Evolutionary conservation across 2,329 filamentous ascomycete species (phyloP), one percentile per base, ranked within the genome.

Genomic region (Calonectria honghensis): DNA sequence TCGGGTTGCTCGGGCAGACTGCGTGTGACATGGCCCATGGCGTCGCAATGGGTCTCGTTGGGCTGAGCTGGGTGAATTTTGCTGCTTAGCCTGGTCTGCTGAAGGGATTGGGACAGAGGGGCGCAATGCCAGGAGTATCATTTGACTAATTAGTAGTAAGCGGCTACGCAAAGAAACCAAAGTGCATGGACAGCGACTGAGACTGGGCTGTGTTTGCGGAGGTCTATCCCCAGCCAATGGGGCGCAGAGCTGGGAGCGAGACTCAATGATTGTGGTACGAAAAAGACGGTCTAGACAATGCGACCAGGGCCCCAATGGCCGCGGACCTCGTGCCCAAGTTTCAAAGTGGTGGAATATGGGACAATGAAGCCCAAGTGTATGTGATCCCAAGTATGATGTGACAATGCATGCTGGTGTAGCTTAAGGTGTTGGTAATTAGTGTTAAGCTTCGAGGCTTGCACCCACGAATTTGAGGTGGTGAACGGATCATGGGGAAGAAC

Each of bases 361-460:
- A 41, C 57, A 69, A 73, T 68, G 48, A 54, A 69, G 31, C 66
- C 48, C 65, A 50, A 66, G 59, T 31, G 31, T 27, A 41, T 39
- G 41, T 10, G 41, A 48, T 48, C 20, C 14, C 51, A 10, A 4
- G 51, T 24, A 32, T n/a, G 27, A 24, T n/a, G 45, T 48, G 45
- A 24, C 45, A 13, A 13, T 24, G 45, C 45, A 24, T 48, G 45
- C 45, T n/a, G 45, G 45, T 48, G 45, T 48, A 24, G 45, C 20
- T 48, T 48, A 20, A 48, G 18, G 24, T 48, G 20, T 24, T 24
- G 24, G 57, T 39, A 41, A 29, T 63, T 37, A 63, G 57, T 24
- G 35, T 41, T 41, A 63, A 41, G 57, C 57, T 63, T 63, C 27
- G n/a, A 37, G 10, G 57, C 35, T 37, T 24, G 57, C 35, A 63